A percentile compares a stretch with the other conserved stretches of the same genome.
Conservation (phyloP, 805 yeast genomes). For the Barnettozyma populi region DNA sequence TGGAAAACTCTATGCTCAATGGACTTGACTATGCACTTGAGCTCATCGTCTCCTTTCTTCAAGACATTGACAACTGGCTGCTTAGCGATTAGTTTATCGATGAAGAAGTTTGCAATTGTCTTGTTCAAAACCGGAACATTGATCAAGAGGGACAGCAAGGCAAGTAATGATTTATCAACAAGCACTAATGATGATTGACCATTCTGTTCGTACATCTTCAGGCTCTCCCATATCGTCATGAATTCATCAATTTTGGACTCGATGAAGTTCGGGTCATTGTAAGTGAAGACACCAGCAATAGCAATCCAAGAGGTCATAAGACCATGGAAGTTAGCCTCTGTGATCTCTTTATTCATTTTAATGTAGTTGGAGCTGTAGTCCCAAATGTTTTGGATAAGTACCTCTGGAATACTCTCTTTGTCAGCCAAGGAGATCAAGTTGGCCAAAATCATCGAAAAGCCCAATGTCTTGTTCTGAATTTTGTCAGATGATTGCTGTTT, state of each 20-base stretch:
- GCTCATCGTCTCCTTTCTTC: constrained; percentile 4
- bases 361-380: constrained; percentile 33
- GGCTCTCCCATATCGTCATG: constrained; percentile 56
- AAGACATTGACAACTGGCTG: constrained; percentile 11
- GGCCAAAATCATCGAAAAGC: constrained; percentile 34
- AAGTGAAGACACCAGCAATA: constrained; percentile 57
- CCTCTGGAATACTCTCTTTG: constrained; percentile 39
- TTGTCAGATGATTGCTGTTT: constrained; percentile 22
- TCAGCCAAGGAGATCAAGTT: constrained; percentile 30
- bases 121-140: constrained; percentile 34
- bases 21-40: constrained; percentile 16
- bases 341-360: constrained; percentile 30
- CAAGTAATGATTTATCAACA: constrained; percentile 53
- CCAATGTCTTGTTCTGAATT: constrained; percentile 31
- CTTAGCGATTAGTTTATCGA: constrained; percentile 25
- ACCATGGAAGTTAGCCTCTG: constrained; percentile 30
- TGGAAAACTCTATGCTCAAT: constrained; percentile 42
- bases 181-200: constrained; percentile 41
- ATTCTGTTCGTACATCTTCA: constrained; percentile 38
- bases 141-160: constrained; percentile 46
- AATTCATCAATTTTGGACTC: constrained; percentile 54
- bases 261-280: constrained; percentile 46
- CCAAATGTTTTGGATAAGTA: constrained; percentile 39
- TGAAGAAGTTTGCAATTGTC: constrained; percentile 44
- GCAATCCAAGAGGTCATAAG: constrained; percentile 54